These are phyloP conservation scores for Leptographium galeiforme DNA, from an alignment of 2,329 filamentous ascomycete species.

Conservation along the genomic window DNA sequence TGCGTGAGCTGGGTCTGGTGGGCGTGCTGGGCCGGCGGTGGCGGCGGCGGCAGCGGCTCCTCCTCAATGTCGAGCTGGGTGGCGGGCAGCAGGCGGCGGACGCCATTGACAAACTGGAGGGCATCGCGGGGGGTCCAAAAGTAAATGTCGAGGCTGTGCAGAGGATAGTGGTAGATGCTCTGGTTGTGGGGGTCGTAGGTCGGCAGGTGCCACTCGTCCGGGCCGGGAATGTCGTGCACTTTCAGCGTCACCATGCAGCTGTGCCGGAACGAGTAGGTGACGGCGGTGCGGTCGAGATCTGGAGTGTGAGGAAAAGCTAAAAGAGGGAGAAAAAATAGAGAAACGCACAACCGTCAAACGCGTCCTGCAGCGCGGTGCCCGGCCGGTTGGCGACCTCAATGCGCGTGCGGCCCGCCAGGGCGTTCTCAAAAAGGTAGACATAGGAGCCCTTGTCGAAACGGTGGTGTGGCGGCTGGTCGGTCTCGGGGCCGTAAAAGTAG, in stretches of 20 bases:
- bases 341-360: conserved; percentile 59
- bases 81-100: conserved; percentile 50
- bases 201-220: conserved; percentile 61
- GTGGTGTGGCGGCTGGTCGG: conserved; percentile 57
- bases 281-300: conserved; percentile 52
- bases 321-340: not conserved
- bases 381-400: conserved; percentile 65
- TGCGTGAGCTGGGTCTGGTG: conserved; percentile 18
- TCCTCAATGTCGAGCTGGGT: conserved; percentile 50
- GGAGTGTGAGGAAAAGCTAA: not conserved
- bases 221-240: conserved; percentile 39
- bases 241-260: conserved; percentile 56
- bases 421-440: conserved; percentile 67
- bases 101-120: conserved; percentile 53
- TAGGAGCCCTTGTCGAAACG: conserved; percentile 71
- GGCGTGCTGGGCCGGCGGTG: conserved; percentile 9
- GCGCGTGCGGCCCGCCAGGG: conserved; percentile 51
- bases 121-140: conserved; percentile 68
- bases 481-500: conserved; percentile 62
- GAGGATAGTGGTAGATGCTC: conserved; percentile 65
- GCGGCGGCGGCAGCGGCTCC: conserved; percentile 41
- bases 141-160: conserved; percentile 65
- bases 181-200: conserved; percentile 60
- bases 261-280: conserved; percentile 63
- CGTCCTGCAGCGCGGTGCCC: conserved; percentile 64